Percentiles rank a stretch among this genome's conserved stretches.
Conservation (phyloP, 768 basidiomycete species). For the Phaeolepiota aurea region DNA sequence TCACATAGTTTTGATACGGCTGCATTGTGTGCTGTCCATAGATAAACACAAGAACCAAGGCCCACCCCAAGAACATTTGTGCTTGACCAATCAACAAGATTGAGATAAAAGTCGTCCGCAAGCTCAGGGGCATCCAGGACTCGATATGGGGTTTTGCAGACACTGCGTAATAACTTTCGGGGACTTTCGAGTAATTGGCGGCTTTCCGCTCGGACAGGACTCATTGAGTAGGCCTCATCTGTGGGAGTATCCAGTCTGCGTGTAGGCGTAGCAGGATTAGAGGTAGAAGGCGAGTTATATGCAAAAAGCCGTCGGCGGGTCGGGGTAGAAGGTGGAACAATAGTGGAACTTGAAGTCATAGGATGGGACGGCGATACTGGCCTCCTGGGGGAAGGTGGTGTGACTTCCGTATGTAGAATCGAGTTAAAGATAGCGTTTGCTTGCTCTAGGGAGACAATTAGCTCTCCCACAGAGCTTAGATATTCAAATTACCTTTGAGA, state of each 20-base stretch:
- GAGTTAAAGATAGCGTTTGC: constrained; percentile 77
- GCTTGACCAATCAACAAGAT: constrained; percentile 94
- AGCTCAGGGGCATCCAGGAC: constrained; percentile 96
- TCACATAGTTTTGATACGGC: constrained; percentile 90
- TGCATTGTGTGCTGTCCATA: constrained; percentile 95
- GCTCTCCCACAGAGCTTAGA: no score
- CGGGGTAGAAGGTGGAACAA: constrained; percentile 38
- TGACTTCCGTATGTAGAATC: constrained; percentile 71
- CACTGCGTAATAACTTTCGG: constrained; percentile 67
- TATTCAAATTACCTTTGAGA: constrained; percentile 56
- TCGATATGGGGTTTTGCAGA: constrained; percentile 93
- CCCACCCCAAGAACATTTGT: constrained; percentile 95
- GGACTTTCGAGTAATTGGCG: constrained; percentile 80
- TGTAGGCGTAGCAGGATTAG: constrained; percentile 50
- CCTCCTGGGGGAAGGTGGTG: constrained; percentile 56
- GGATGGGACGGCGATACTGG: constrained; percentile 55
- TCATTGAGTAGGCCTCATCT: constrained; percentile 85
- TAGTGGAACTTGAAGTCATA: constrained; percentile 20
- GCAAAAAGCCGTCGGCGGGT: constrained; percentile 57
- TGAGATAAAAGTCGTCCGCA: constrained; percentile 97
- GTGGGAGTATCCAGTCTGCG: constrained; percentile 72
- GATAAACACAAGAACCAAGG: constrained; percentile 85
- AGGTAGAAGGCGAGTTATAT: constrained; percentile 55
- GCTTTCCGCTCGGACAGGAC: constrained; percentile 80
- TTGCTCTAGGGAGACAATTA: constrained; percentile 47